Percentiles rank a stretch among this genome's conserved stretches.
Conservation (phyloP, 2,329 filamentous ascomycete species). For the Colletotrichum limetticola region DNA sequence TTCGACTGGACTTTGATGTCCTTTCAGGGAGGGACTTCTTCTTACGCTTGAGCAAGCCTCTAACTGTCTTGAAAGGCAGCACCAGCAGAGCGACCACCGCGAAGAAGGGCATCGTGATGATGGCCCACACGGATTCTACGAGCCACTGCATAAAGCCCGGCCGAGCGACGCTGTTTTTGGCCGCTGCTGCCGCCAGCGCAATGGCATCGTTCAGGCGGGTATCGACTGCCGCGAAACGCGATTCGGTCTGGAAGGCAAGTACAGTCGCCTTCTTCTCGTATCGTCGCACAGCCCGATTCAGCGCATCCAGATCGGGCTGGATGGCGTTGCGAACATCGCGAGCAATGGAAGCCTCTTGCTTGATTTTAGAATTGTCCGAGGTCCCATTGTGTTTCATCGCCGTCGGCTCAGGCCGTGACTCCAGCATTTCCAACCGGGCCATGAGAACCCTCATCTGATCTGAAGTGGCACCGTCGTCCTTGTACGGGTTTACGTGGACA, state of each 20-base stretch:
- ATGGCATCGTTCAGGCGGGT: constrained; percentile 79
- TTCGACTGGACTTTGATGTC: constrained; percentile 39
- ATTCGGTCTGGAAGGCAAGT: constrained; percentile 80
- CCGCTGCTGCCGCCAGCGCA: constrained; percentile 81
- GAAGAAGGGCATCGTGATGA: constrained; percentile 55
- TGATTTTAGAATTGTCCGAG: constrained; percentile 46
- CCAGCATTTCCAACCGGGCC: constrained; percentile 76
- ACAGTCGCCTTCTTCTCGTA: constrained; percentile 91
- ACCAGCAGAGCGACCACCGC: constrained; percentile 51
- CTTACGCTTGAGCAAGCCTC: constrained; percentile 47
- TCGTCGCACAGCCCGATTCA: constrained; percentile 87
- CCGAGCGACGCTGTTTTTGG: constrained; percentile 57
- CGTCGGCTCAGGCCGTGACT: constrained; percentile 60
- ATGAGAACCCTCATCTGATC: constrained; percentile 66
- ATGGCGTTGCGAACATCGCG: constrained; percentile 72
- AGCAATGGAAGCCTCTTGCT: constrained; percentile 56
- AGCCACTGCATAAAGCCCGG: constrained; percentile 50
- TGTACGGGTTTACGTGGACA: constrained; percentile 65
- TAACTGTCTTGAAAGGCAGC: constrained; percentile 54
- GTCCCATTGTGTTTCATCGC: constrained; percentile 44
- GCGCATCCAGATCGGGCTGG: constrained; percentile 85
- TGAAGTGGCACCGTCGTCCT: constrained; percentile 42
- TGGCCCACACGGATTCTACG: constrained; percentile 47
- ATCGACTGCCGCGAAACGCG: constrained; percentile 78
- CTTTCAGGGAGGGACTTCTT: constrained; percentile 42